Base-by-base conservation (phyloP, 192 early-diverging fungal species). In the Coemansia sp. region DNA sequence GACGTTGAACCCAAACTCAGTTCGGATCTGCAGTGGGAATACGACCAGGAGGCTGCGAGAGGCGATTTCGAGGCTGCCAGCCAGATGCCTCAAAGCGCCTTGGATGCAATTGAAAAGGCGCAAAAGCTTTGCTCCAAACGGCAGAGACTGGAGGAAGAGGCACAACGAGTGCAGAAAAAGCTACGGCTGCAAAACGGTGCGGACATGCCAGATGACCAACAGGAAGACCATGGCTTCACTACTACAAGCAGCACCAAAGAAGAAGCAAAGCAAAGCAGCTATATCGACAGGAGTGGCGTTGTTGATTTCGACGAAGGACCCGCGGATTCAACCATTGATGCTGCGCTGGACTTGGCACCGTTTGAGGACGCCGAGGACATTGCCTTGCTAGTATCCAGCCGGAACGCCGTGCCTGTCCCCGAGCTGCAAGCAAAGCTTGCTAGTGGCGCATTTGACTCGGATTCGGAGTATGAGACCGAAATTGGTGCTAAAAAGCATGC, bases 1-100 rank as follows among this genome's bases (percentile, higher is more conserved):
- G 45, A 26, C 0, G 53, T 56, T 4, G 21, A 40, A 27, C 47
- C 62, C n/a, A 77, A 77, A 38, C 8, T 32, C 23, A 38, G 27
- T 43, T 10, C 32, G n/a, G 39, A 66, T 15, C 31, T 77, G 34
- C 43, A 53, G 41, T 77, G 74, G 74, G 74, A 77, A 57, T 77
- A 75, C 26, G 41, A 65, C 33, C 40, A 38, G n/a, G 50, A 47
- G 1, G 23, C 13, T 4, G 65, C 53, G 1, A 29, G 23, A 13
- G 43, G 25, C 4, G 72, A 75, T 37, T 65, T 68, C 38, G 57
- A 53, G 3, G 26, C 22, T 1, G 72, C 72, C 1, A 46, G 53
- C 8, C 40, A 53, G 53, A 26, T 68, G 53, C 45, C 72, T 4
- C 35, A 53, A 17, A 47, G 45, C 27, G 45, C 45, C 14, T 47